Evolutionary conservation across 371 early-diverging fungal genomes (phyloP), one percentile per base, ranked within the genome.

Genomic region (Blastocladiella emersonii): DNA sequence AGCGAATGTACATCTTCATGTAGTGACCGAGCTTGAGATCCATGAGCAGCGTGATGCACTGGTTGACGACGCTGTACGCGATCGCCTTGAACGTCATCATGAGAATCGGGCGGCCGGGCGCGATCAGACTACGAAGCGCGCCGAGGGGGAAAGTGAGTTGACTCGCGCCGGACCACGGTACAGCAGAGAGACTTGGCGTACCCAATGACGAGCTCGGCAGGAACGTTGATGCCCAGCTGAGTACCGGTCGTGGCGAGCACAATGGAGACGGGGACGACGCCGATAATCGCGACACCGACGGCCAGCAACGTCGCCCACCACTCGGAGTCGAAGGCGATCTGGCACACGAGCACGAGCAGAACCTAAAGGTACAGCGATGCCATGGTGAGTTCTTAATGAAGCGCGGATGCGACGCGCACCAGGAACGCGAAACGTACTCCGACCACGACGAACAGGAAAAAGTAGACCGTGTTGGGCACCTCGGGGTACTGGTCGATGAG

Each of bases 401-500:
- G n/a, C n/a, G n/a, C n/a, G n/a, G n/a, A n/a, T n/a, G n/a, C n/a
- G n/a, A n/a, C n/a, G n/a, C n/a, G n/a, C n/a, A 39, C 1, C 17
- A 15, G 36, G 39, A 13, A 39, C 39, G 39, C 5, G 10, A 44
- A 17, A 17, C 45, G 19, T 13, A 72, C 77, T 56, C 83, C 76
- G 61, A 82, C 84, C 12, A 75, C 53, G 4, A 78, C 67, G 65
- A 86, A 87, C 37, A 85, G 66, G 8, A 65, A 44, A 44, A 74
- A 69, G 55, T 89, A 89, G 89, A 89, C 88, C 84, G 82, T 84
- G 43, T 72, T 71, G 3, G 91, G 91, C 30, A 57, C 57, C 36
- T 57, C 34, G 0, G 23, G 25, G 37, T 57, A 57, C 1, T 34
- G 21, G 36, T 57, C 57, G 21, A 57, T 57, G 3, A 88, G 82